Evolutionary conservation across 371 early-diverging fungal genomes (phyloP).

Genomic region (Nematocida sp.): DNA sequence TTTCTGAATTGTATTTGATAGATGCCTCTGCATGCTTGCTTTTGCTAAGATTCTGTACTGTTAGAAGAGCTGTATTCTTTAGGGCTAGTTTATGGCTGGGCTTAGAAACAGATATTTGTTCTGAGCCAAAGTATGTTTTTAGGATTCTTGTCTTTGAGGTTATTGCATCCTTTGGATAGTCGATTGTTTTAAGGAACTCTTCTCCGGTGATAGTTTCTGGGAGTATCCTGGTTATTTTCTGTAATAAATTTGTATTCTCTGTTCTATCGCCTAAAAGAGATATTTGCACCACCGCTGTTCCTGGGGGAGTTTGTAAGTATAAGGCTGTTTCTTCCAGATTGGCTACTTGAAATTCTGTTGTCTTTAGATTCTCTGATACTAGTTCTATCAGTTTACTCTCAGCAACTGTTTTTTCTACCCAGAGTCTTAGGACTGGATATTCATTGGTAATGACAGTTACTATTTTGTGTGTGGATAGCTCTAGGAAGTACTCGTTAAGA

Average conservation of each 20-base stretch:
- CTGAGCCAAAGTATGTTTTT: not conserved
- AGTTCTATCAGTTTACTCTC: not conserved
- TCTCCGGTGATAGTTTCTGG: constrained; percentile 4
- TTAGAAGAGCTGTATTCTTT: constrained; percentile 5
- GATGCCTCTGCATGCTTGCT: constrained; percentile 13
- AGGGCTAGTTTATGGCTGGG: not conserved
- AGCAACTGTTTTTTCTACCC: not conserved
- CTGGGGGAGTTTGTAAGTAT: not conserved
- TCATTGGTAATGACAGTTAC: not conserved
- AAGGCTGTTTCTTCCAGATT: not conserved
- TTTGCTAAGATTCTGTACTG: constrained; percentile 28
- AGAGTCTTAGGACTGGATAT: not conserved
- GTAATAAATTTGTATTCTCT: constrained; percentile 11
- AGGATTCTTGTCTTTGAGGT: constrained; percentile 2
- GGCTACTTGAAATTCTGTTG: constrained; percentile 3
- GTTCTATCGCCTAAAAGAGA: constrained; percentile 8
- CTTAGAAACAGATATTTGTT: not conserved
- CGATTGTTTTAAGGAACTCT: not conserved
- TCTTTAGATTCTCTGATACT: not conserved
- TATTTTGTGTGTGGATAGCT: constrained; percentile 2
- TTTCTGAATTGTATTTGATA: constrained; percentile 21
- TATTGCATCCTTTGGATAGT: not conserved
- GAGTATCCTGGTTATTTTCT: constrained; percentile 4
- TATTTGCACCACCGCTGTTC: not conserved
- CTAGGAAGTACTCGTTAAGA: constrained; percentile 30